These are phyloP conservation scores for Babjeviella inositovora DNA, from an alignment of 805 yeast species.

Conservation along the genomic window DNA sequence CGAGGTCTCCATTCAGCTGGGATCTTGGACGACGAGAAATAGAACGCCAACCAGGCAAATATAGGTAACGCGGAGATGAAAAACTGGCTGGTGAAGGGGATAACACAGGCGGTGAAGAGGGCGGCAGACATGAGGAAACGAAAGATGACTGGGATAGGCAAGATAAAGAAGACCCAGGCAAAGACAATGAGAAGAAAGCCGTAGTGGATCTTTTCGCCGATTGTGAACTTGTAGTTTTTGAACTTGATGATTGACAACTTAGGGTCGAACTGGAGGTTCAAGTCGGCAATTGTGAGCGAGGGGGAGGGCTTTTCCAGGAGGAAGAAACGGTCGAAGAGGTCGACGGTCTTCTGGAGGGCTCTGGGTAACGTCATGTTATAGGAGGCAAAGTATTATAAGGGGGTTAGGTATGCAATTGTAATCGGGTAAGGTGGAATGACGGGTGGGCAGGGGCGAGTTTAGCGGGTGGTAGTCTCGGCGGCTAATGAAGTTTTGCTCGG, in stretches of 20 bases:
- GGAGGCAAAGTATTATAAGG: too few relatives aligned
- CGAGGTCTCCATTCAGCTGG: conserved; percentile 69
- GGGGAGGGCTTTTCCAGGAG: conserved; percentile 35
- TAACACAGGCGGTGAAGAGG: conserved; percentile 22
- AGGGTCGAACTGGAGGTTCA: conserved; percentile 31
- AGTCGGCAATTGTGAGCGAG: conserved; percentile 29
- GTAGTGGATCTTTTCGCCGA: conserved; percentile 35
- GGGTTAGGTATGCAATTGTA: too few relatives aligned
- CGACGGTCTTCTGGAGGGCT: conserved; percentile 20
- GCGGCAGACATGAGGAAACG: conserved; percentile 14
- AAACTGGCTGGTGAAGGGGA: conserved; percentile 76
- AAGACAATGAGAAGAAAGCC: conserved; percentile 33
- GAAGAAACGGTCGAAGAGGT: conserved; percentile 30
- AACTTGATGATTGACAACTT: conserved; percentile 20
- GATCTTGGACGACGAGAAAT: conserved; percentile 61
- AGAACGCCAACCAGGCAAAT: conserved; percentile 72
- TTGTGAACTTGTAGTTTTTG: conserved; percentile 21
- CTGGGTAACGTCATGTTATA: too few relatives aligned
- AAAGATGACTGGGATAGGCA: conserved; percentile 34
- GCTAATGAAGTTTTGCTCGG: too few relatives aligned
- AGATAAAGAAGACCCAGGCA: conserved; percentile 37
- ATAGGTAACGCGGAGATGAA: conserved; percentile 74
- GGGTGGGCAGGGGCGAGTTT: too few relatives aligned
- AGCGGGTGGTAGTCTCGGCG: too few relatives aligned
- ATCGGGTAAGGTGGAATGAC: too few relatives aligned